Percentiles rank a stretch among this genome's conserved stretches.
Evolutionary conservation across 2,329 filamentous ascomycete genomes (phyloP).

Genomic region (Aspergillus hiratsukae): DNA sequence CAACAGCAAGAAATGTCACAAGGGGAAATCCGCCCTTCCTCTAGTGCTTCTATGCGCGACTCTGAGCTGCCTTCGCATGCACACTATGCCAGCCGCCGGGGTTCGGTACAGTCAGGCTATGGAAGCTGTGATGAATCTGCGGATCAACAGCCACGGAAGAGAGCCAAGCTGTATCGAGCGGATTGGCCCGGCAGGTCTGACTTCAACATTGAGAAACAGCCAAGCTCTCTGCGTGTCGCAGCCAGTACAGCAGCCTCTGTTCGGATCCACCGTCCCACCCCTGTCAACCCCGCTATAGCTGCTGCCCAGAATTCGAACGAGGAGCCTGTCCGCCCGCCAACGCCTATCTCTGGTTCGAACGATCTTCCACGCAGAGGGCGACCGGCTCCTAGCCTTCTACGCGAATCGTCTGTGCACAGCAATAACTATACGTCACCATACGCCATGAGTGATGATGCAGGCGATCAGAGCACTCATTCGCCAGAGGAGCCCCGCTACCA

Average conservation of each 20-base stretch:
- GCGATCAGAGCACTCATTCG: conserved; percentile 47
- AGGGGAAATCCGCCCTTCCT: conserved; percentile 55
- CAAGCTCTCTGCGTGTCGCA: conserved; percentile 80
- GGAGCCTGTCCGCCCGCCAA: conserved; percentile 45
- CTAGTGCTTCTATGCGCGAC: conserved; percentile 53
- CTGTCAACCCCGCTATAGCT: conserved; percentile 36
- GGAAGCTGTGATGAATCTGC: conserved; percentile 66
- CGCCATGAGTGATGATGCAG: conserved; percentile 31
- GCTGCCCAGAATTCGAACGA: conserved; percentile 32
- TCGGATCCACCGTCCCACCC: conserved; percentile 72
- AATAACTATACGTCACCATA: conserved; percentile 41
- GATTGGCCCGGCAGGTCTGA: conserved; percentile 66
- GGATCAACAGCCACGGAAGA: conserved; percentile 64
- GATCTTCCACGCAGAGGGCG: conserved; percentile 29
- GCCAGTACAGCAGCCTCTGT: conserved; percentile 87
- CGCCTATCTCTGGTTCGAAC: conserved; percentile 37
- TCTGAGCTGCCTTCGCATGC: conserved; percentile 25
- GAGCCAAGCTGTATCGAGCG: conserved; percentile 71
- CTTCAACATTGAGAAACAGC: conserved; percentile 63
- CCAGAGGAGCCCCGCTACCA: conserved; percentile 49
- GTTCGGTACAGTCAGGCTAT: conserved; percentile 53
- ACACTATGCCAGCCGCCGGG: conserved; percentile 26
- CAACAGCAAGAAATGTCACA: conserved; percentile 20
- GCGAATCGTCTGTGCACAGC: conserved; percentile 56
- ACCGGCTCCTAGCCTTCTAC: conserved; percentile 51